These are phyloP conservation scores for Cucurbita moschata DNA, from an alignment of 306 rosid genomes.

Conservation along the genomic window DNA sequence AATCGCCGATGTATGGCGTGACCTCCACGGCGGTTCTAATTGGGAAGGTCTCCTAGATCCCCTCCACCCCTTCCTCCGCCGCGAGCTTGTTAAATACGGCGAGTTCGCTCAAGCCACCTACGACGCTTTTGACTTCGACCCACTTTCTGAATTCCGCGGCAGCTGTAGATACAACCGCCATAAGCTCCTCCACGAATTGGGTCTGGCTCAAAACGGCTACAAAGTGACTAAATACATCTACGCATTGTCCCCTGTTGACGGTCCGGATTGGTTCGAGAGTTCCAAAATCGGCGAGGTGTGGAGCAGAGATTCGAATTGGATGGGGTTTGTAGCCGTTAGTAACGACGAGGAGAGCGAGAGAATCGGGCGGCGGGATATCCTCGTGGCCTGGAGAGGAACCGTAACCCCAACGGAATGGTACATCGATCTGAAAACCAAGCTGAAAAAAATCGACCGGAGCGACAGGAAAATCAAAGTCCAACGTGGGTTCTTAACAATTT, in stretches of 20 bases:
- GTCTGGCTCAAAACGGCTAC: slow-evolving; percentile 26
- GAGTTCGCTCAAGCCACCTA: slow-evolving; percentile 65
- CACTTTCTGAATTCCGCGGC: slow-evolving; percentile 45
- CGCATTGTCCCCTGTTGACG: slow-evolving; percentile 46
- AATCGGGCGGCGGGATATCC: slow-evolving; percentile 47
- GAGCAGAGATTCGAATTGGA: slow-evolving; percentile 67
- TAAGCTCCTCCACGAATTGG: slow-evolving; percentile 28
- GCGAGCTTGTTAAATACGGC: slow-evolving; percentile 57
- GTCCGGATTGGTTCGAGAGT: slow-evolving; percentile 50
- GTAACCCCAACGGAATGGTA: slow-evolving; percentile 57
- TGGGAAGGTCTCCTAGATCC: slow-evolving; percentile 46
- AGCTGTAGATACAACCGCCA: slow-evolving; percentile 37
- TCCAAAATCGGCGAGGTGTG: slow-evolving; percentile 31
- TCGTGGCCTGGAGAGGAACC: slow-evolving; percentile 59
- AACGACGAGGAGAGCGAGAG: slow-evolving; percentile 34
- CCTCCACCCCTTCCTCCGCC: slow-evolving; percentile 38
- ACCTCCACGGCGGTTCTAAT: slow-evolving; percentile 30
- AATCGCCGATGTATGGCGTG: slow-evolving; percentile 35
- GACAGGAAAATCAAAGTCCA: slow-evolving; percentile 37
- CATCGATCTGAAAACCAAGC: slow-evolving; percentile 35
- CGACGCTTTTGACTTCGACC: slow-evolving; percentile 52
- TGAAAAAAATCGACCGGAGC: slow-evolving; percentile 25
- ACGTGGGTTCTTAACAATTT: slow-evolving; percentile 47
- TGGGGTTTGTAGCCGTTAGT: slow-evolving; percentile 44
- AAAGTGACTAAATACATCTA: slow-evolving; percentile 34